Percentiles rank a stretch among this genome's conserved stretches.
phyloP scores from a whole-genome alignment of 2,329 filamentous ascomycete genomes.

The Colletotrichum magnum region DNA sequence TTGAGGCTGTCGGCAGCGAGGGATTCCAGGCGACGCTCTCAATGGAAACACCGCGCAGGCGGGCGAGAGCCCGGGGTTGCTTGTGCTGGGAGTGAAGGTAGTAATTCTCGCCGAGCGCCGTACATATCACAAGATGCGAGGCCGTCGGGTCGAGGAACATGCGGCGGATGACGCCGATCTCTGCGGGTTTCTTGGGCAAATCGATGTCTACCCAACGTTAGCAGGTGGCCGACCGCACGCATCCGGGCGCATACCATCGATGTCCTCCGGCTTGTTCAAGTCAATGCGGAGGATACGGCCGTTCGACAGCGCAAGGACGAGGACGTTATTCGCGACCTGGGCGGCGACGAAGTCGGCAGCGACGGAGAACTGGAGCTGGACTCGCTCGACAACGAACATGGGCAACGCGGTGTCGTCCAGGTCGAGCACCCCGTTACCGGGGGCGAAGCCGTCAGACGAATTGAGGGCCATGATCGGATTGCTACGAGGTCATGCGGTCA shows the following conservation, averaged over 20 bases:
- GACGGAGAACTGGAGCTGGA: constrained; percentile 94
- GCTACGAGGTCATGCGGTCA: constrained; percentile 29
- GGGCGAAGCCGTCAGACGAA: constrained; percentile 79
- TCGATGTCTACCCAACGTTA: constrained; percentile 85
- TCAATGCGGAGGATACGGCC: constrained; percentile 95
- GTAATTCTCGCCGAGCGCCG: constrained; percentile 93
- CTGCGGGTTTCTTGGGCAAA: constrained; percentile 91
- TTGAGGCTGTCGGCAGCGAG: constrained; percentile 91
- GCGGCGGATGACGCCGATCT: constrained; percentile 91
- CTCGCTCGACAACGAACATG: constrained; percentile 94
- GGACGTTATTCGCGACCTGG: constrained; percentile 96
- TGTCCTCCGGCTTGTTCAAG: constrained; percentile 92
- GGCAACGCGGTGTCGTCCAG: constrained; percentile 76
- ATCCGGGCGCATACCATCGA: constrained; percentile 76
- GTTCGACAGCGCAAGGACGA: constrained; percentile 92
- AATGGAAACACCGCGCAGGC: constrained; percentile 87
- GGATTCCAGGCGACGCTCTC: constrained; percentile 97
- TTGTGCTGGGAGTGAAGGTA: constrained; percentile 97
- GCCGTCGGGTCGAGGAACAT: constrained; percentile 99
- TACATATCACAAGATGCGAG: constrained; percentile 93
- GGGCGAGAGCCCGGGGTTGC: constrained; percentile 84
- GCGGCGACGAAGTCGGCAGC: constrained; percentile 96
- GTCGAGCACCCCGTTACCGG: constrained; percentile 70
- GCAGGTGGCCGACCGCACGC: constrained; percentile 32
- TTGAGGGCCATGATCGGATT: constrained; percentile 75